Evolutionary conservation across 176 grass and related monocot genomes (phyloP).

Genomic region (Chrysopogon serrulatus): DNA sequence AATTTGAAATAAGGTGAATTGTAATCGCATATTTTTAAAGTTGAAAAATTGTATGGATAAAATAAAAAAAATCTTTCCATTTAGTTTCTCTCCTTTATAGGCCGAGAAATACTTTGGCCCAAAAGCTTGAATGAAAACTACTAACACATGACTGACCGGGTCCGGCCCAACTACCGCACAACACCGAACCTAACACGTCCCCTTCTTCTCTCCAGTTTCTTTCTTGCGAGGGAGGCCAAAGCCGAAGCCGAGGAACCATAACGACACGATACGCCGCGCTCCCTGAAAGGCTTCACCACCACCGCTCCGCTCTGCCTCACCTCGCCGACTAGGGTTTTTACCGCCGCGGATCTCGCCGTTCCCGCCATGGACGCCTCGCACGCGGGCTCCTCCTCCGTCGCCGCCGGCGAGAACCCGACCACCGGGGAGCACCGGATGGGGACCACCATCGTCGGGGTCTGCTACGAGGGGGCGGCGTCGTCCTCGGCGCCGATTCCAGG

Average conservation of each 20-base stretch:
- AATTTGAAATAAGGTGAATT: too few species aligned
- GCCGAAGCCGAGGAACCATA: too few species aligned
- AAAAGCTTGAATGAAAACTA: too few species aligned
- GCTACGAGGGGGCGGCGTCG: conserved; percentile 72
- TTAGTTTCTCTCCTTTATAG: too few species aligned
- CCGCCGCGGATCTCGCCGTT: background rate
- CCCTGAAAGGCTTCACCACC: background rate
- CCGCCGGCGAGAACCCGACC: conserved; percentile 28
- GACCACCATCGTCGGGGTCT: conserved; percentile 84
- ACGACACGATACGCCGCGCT: background rate
- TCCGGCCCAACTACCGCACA: background rate
- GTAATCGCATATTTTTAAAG: too few species aligned
- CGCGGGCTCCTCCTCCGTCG: background rate
- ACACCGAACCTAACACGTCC: background rate
- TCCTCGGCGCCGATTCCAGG: conserved; percentile 91
- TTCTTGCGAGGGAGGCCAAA: conserved; percentile 20
- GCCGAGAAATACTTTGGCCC: too few species aligned
- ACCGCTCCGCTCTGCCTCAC: background rate
- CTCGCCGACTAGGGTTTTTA: background rate
- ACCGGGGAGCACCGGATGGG: conserved; percentile 62
- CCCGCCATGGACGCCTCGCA: conserved; percentile 11
- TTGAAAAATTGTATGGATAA: too few species aligned
- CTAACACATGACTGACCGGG: too few species aligned
- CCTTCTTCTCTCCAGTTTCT: background rate
- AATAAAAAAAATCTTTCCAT: too few species aligned